Conservation (phyloP, 441 rosid genomes). For the Melastoma candidum region DNA sequence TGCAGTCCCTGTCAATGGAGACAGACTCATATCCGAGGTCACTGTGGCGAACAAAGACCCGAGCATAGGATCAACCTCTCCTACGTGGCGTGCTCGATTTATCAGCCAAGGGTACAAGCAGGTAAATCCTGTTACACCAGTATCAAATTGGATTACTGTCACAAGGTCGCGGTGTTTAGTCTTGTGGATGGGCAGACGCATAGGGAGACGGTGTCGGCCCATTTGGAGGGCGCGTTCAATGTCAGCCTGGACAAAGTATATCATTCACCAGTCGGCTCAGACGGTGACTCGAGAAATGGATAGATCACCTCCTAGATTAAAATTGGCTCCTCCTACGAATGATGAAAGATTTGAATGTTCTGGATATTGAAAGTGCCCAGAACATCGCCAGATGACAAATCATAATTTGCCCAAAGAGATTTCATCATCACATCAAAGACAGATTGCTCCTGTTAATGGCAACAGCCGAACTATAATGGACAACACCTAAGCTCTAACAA, state of each 20-base stretch:
- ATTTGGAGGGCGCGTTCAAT: constrained; percentile 72
- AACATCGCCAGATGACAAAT: too few species aligned
- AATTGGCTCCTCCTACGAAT: background rate
- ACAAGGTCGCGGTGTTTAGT: constrained; percentile 22
- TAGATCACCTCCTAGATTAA: constrained; percentile 51
- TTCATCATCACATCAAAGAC: too few species aligned
- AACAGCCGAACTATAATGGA: too few species aligned
- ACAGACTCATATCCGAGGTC: constrained; percentile 37
- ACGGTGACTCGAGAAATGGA: constrained; percentile 60
- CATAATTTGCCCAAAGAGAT: too few species aligned
- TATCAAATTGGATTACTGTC: background rate
- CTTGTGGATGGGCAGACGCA: constrained; percentile 76
- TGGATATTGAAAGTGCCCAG: too few species aligned
- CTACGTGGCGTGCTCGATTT: constrained; percentile 58
- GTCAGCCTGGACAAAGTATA: constrained; percentile 70
- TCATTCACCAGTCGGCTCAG: constrained; percentile 89
- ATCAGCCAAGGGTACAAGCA: constrained; percentile 94
- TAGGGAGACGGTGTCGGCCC: constrained; percentile 99
- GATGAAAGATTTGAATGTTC: too few species aligned
- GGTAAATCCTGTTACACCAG: constrained; percentile 23
- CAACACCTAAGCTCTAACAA: too few species aligned
- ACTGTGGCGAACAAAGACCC: constrained; percentile 26
- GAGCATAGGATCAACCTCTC: constrained; percentile 18
- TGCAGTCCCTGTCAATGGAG: constrained; percentile 22
- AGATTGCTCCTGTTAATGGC: too few species aligned